Conservation (phyloP, 164 flowering plant species). For the Vitis amurensis region DNA sequence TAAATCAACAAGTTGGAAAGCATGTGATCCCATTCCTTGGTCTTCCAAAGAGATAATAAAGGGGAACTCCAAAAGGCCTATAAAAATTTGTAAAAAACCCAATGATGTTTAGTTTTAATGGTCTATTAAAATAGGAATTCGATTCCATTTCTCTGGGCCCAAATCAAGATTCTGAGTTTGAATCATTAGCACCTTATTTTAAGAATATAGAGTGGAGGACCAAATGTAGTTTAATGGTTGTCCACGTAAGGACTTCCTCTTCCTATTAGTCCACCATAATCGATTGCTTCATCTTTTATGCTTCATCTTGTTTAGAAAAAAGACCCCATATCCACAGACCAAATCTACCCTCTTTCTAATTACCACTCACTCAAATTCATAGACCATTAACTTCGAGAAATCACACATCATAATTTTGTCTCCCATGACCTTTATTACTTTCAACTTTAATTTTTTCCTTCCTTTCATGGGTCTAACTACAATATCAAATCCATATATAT, state of each 20-base stretch:
- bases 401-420: not conserved
- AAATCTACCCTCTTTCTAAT: too few species aligned
- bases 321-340: too few species aligned
- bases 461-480: too few species aligned
- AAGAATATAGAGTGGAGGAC: not conserved
- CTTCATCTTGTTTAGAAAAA: not conserved
- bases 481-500: too few species aligned
- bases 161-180: not conserved
- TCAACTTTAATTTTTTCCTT: too few species aligned
- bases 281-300: not conserved
- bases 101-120: not conserved
- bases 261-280: not conserved
- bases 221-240: not conserved
- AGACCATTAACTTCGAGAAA: too few species aligned
- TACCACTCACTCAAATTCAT: too few species aligned
- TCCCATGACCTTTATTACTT: too few species aligned
- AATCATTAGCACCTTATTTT: not conserved
- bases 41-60: slow-evolving; percentile 4
- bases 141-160: slow-evolving; percentile 18
- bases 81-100: not conserved
- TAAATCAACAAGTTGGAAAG: not conserved
- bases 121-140: not conserved
- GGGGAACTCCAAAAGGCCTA: slow-evolving; percentile 3
- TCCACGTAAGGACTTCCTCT: not conserved
- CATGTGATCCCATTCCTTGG: slow-evolving; percentile 12